phyloP scores from a whole-genome alignment of 805 yeast genomes.

The Saccharomycopsis vini region DNA sequence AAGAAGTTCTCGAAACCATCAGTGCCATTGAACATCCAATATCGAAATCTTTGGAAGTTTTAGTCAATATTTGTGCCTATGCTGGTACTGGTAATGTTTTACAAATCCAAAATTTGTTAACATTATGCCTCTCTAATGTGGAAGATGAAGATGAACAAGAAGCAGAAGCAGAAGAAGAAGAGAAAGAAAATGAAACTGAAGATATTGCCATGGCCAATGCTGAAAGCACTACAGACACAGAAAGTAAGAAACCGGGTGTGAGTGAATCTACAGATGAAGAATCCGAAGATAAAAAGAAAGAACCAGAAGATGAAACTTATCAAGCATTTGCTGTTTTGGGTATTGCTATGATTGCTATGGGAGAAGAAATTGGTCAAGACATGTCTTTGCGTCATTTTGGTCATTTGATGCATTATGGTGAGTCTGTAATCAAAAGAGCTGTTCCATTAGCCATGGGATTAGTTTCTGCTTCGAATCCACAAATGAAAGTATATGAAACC shows the following conservation, averaged over 20 bases:
- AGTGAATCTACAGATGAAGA: slow-evolving; percentile 15
- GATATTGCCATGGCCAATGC: slow-evolving; percentile 2
- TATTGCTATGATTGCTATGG: slow-evolving; percentile 89
- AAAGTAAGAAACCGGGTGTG: slow-evolving; percentile 21
- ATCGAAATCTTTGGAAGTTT: slow-evolving; percentile 76
- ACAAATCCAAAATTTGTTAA: slow-evolving; percentile 82
- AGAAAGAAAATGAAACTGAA: slow-evolving; percentile 24
- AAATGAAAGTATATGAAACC: slow-evolving; percentile 94
- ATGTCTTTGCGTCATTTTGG: slow-evolving; percentile 96
- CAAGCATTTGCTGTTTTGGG: slow-evolving; percentile 93
- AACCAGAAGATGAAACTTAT: slow-evolving; percentile 44
- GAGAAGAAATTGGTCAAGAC: slow-evolving; percentile 96
- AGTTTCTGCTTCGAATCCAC: slow-evolving; percentile 87
- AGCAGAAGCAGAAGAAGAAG: slow-evolving; percentile 33
- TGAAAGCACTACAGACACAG: slow-evolving; percentile 20
- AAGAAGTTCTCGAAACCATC: slow-evolving; percentile 88
- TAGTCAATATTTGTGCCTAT: slow-evolving; percentile 87
- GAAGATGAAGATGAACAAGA: slow-evolving; percentile 36
- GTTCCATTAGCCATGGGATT: slow-evolving; percentile 98
- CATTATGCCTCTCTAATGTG: slow-evolving; percentile 25
- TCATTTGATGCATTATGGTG: slow-evolving; percentile 96
- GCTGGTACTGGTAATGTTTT: slow-evolving; percentile 97
- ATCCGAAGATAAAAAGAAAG: slow-evolving; percentile 13
- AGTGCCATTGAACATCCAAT: slow-evolving; percentile 95
- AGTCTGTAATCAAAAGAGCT: slow-evolving; percentile 79